phyloP scores from a whole-genome alignment of 106 monocot species.

The Xerophyta viscosa region DNA sequence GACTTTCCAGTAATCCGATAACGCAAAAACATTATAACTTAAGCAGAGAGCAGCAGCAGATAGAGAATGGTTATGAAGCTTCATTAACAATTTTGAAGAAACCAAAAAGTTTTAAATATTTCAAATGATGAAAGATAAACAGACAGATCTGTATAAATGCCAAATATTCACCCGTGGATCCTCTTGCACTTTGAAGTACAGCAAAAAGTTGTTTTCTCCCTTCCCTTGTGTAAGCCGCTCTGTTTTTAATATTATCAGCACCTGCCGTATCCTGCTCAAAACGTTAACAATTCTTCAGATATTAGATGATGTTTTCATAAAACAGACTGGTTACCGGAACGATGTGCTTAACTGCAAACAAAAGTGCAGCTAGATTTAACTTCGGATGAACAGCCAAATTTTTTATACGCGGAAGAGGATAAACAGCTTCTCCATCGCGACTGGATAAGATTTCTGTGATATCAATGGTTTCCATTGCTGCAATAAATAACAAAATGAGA shows the following conservation, averaged over 20 bases:
- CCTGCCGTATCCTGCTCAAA: constrained; percentile 46
- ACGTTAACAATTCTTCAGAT: background rate
- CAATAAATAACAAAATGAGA: constrained; percentile 12
- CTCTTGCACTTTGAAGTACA: constrained; percentile 92
- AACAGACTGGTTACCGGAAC: background rate
- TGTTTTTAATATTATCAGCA: constrained; percentile 55
- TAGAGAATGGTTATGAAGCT: too few species aligned
- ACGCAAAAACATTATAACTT: too few species aligned
- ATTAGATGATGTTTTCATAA: background rate
- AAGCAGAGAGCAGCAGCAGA: too few species aligned
- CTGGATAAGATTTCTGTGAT: constrained; percentile 69
- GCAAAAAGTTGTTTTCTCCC: constrained; percentile 94
- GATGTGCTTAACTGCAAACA: constrained; percentile 70
- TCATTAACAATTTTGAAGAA: too few species aligned
- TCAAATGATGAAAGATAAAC: too few species aligned
- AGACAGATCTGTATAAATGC: background rate
- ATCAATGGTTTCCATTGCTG: constrained; percentile 88
- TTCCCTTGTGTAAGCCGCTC: constrained; percentile 83
- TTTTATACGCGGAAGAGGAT: constrained; percentile 83
- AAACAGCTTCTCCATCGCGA: constrained; percentile 90
- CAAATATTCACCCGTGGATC: constrained; percentile 64
- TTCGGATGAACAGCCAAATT: constrained; percentile 81
- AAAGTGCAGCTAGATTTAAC: constrained; percentile 69
- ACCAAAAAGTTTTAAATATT: too few species aligned
- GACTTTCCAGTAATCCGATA: too few species aligned